A percentile compares a stretch with the other conserved stretches of the same genome.
Evolutionary conservation across 106 monocot species (phyloP).

Genomic region (Amphibolis antarctica): DNA sequence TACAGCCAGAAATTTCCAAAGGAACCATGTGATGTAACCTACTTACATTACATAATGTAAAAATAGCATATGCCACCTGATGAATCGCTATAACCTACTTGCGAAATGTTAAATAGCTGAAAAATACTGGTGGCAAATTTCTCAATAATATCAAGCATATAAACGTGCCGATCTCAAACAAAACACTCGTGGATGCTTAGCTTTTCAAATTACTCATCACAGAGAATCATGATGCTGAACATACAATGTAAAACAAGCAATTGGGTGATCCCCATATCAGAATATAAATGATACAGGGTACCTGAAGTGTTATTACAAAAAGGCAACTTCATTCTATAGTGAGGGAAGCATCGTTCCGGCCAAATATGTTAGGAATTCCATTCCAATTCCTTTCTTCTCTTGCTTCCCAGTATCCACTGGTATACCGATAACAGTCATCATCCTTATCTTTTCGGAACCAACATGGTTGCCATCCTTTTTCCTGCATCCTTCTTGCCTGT

Average conservation of each 20-base stretch:
- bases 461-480: constrained; percentile 86
- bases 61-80: too few relatives aligned
- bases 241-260: neutral
- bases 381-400: constrained; percentile 58
- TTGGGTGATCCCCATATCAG: neutral
- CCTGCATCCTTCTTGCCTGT: constrained; percentile 80
- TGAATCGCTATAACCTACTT: too few relatives aligned
- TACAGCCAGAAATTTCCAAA: too few relatives aligned
- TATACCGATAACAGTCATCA: constrained; percentile 63
- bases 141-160: too few relatives aligned
- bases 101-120: too few relatives aligned
- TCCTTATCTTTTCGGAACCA: constrained; percentile 84
- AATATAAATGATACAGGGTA: neutral
- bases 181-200: neutral
- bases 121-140: too few relatives aligned
- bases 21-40: too few relatives aligned
- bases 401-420: constrained; percentile 89
- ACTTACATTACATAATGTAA: too few relatives aligned
- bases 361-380: constrained; percentile 78
- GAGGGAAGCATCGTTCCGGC: constrained; percentile 24
- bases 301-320: neutral
- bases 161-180: too few relatives aligned
- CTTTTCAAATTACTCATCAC: neutral
- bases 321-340: constrained; percentile 4
- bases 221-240: neutral